Conservation (phyloP, 2,329 filamentous ascomycete genomes). For the Pseudogymnoascus sp. region DNA sequence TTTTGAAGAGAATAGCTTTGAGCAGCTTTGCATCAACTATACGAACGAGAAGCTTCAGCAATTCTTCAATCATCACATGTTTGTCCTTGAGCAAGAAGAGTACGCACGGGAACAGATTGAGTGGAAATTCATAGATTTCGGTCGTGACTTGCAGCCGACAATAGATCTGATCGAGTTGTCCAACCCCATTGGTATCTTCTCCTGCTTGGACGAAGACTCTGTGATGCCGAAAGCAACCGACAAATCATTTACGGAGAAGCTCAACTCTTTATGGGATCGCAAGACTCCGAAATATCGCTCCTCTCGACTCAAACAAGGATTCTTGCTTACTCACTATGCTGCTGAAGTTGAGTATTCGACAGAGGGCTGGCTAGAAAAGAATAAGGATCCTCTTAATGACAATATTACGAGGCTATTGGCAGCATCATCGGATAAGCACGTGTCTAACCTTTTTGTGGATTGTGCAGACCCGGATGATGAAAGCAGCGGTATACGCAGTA, state of each 20-base stretch:
- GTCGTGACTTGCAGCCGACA: slow-evolving; percentile 90
- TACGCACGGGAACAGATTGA: slow-evolving; percentile 97
- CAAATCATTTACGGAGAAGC: slow-evolving; percentile 92
- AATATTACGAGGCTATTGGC: slow-evolving; percentile 88
- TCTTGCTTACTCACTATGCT: slow-evolving; percentile 93
- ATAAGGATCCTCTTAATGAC: slow-evolving; percentile 97
- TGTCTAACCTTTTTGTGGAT: slow-evolving; percentile 79
- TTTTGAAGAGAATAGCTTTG: slow-evolving; percentile 96
- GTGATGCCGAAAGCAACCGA: slow-evolving; percentile 99
- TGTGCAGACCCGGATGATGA: slow-evolving; percentile 79
- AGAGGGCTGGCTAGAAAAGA: slow-evolving; percentile 93
- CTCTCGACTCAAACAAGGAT: slow-evolving; percentile 81
- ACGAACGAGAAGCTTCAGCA: slow-evolving; percentile 99
- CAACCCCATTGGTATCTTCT: slow-evolving; percentile 98
- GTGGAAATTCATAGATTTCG: slow-evolving; percentile 99
- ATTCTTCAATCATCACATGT: slow-evolving; percentile 99
- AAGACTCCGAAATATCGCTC: slow-evolving; percentile 90
- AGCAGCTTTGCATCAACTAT: slow-evolving; percentile 99
- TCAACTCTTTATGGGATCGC: slow-evolving; percentile 94
- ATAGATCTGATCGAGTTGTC: slow-evolving; percentile 95
- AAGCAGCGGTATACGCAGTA: slow-evolving; percentile 54
- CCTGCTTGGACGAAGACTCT: slow-evolving; percentile 92
- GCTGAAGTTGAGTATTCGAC: slow-evolving; percentile 97
- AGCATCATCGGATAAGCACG: slow-evolving; percentile 71
- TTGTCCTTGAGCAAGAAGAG: slow-evolving; percentile 95